These are phyloP conservation scores for Citrus medica DNA, from an alignment of 345 rosid species.

Conservation along the genomic window DNA sequence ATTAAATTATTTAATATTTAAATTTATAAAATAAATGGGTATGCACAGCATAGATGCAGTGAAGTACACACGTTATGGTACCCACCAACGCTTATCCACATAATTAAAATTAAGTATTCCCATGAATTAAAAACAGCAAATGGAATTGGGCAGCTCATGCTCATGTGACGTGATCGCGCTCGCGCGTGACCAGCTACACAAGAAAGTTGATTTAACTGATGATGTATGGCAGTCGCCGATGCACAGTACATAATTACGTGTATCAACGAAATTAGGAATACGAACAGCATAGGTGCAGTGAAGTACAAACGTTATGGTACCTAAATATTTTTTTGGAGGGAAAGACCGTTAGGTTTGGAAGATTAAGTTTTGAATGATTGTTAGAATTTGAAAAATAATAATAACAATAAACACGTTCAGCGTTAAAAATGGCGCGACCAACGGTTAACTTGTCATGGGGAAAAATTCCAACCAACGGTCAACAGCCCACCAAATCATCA, in stretches of 20 bases:
- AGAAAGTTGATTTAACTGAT: too few species aligned
- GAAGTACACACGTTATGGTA: not conserved
- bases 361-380: conserved; percentile 35
- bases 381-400: not conserved
- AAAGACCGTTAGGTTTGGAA: conserved; percentile 52
- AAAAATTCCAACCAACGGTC: conserved; percentile 34
- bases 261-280: too few species aligned
- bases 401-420: not conserved
- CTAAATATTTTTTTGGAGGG: conserved; percentile 6
- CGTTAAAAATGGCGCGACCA: conserved; percentile 11
- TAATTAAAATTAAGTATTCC: not conserved
- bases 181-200: too few species aligned
- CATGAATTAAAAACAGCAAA: not conserved
- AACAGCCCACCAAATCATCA: conserved; percentile 27
- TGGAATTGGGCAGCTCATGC: not conserved
- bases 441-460: conserved; percentile 11
- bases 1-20: not conserved
- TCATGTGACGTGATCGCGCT: too few species aligned
- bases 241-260: too few species aligned
- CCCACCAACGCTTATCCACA: not conserved
- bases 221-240: too few species aligned
- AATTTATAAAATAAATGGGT: not conserved
- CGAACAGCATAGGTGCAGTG: too few species aligned
- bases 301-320: not conserved
- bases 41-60: too few species aligned